These are phyloP conservation scores for Tylopilus balloui DNA, from an alignment of 768 basidiomycete species.

Conservation along the genomic window DNA sequence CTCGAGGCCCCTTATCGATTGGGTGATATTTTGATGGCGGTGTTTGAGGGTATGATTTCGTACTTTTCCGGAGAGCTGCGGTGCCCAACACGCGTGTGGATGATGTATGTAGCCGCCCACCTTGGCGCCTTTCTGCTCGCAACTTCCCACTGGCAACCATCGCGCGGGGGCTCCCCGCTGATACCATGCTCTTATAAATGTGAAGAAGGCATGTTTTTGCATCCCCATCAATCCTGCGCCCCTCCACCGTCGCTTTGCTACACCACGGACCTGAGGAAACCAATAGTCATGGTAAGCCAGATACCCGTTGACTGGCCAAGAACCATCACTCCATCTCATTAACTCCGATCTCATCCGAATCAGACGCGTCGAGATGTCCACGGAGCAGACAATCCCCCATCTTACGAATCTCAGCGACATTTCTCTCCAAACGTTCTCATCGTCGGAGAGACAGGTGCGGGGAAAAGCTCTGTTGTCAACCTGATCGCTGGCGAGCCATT, in stretches of 20 bases:
- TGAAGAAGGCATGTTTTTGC: background rate
- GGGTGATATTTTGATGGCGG: slow-evolving; percentile 7
- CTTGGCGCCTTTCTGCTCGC: background rate
- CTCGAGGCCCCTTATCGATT: slow-evolving; percentile 9
- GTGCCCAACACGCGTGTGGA: background rate
- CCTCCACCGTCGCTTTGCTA: background rate
- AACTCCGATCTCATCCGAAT: background rate
- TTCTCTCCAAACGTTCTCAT: slow-evolving; percentile 36
- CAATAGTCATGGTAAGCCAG: slow-evolving; percentile 10
- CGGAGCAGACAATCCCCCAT: slow-evolving; percentile 13
- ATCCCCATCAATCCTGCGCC: slow-evolving; percentile 2
- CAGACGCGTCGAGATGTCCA: slow-evolving; percentile 13
- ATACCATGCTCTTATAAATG: slow-evolving; percentile 17
- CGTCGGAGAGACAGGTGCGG: slow-evolving; percentile 32
- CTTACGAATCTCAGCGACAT: slow-evolving; percentile 17
- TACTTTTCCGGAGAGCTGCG: slow-evolving; percentile 3
- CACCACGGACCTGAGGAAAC: background rate
- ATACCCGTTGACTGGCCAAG: background rate
- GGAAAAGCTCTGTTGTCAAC: slow-evolving; percentile 42
- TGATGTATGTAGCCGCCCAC: slow-evolving; percentile 16
- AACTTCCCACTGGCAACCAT: background rate
- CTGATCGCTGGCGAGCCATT: slow-evolving; percentile 29
- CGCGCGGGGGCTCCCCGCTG: background rate
- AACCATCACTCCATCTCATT: background rate
- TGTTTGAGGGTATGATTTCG: background rate